A percentile compares a stretch with the other conserved stretches of the same genome.
phyloP scores from a whole-genome alignment of 2,329 filamentous ascomycete species.

The Cladosporium austrohemisphaericum region DNA sequence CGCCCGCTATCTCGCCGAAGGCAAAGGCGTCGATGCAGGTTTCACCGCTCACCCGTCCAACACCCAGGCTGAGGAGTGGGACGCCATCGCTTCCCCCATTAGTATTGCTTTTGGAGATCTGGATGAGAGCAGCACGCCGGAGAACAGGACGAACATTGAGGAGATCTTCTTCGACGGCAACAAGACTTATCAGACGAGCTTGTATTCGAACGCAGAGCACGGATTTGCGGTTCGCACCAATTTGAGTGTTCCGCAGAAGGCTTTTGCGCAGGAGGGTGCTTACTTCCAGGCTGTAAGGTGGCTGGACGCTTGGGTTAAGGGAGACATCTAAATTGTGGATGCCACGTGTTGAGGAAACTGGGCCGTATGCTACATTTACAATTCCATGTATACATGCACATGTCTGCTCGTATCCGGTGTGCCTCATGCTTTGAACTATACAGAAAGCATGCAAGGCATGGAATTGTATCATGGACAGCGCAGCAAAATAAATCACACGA shows the following conservation, averaged over 20 bases:
- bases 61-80: constrained; percentile 62
- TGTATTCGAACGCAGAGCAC: constrained; percentile 34
- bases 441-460: no score
- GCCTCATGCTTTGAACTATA: no score
- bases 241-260: constrained; percentile 28
- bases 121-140: constrained; percentile 21
- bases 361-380: no score
- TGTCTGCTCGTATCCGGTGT: no score
- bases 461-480: no score
- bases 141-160: constrained; percentile 26
- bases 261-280: constrained; percentile 34
- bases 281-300: constrained; percentile 34
- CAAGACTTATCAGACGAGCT: constrained; percentile 31
- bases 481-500: no score
- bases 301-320: constrained; percentile 34
- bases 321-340: constrained; percentile 15
- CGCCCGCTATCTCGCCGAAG: constrained; percentile 56
- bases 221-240: constrained; percentile 34
- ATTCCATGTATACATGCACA: no score
- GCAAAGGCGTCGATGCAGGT: constrained; percentile 56
- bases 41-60: constrained; percentile 70
- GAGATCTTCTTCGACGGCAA: constrained; percentile 28
- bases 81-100: constrained; percentile 62
- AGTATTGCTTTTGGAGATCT: constrained; percentile 52
- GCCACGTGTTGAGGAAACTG: no score